These are phyloP conservation scores for Rhamnella rubrinervis DNA, from an alignment of 331 rosid species.

Conservation along the genomic window DNA sequence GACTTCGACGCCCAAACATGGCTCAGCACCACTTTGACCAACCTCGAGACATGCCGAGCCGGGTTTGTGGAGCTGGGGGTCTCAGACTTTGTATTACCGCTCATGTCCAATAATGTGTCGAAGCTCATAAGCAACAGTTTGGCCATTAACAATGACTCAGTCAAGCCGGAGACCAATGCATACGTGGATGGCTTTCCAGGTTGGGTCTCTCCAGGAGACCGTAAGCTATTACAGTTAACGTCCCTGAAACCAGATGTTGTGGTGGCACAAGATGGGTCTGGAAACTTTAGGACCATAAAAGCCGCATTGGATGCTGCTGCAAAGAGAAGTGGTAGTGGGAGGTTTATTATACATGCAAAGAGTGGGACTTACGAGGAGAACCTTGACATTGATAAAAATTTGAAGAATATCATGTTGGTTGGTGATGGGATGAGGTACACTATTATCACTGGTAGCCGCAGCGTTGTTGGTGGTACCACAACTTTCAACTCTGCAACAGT, in stretches of 20 bases:
- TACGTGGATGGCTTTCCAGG: slow-evolving; percentile 33
- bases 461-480: slow-evolving; percentile 57
- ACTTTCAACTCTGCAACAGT: slow-evolving; percentile 65
- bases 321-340: slow-evolving; percentile 34
- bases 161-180: slow-evolving; percentile 7
- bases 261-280: slow-evolving; percentile 69
- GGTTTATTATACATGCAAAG: slow-evolving; percentile 52
- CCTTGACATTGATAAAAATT: slow-evolving; percentile 40
- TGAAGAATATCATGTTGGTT: slow-evolving; percentile 45
- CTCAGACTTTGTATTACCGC: slow-evolving; percentile 27
- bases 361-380: slow-evolving; percentile 50
- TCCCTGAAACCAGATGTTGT: slow-evolving; percentile 34
- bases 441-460: slow-evolving; percentile 53
- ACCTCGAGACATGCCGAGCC: slow-evolving; percentile 49
- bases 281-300: slow-evolving; percentile 35
- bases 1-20: slow-evolving; percentile 53
- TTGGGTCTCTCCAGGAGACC: slow-evolving; percentile 37
- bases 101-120: slow-evolving; percentile 49
- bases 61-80: slow-evolving; percentile 54
- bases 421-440: slow-evolving; percentile 52
- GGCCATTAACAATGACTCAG: slow-evolving; percentile 30
- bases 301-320: slow-evolving; percentile 49
- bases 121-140: slow-evolving; percentile 42
- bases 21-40: slow-evolving; percentile 57
- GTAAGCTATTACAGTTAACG: slow-evolving; percentile 46